phyloP scores from a whole-genome alignment of 805 yeast species.

The Cyberlindnera mississippiensis region DNA sequence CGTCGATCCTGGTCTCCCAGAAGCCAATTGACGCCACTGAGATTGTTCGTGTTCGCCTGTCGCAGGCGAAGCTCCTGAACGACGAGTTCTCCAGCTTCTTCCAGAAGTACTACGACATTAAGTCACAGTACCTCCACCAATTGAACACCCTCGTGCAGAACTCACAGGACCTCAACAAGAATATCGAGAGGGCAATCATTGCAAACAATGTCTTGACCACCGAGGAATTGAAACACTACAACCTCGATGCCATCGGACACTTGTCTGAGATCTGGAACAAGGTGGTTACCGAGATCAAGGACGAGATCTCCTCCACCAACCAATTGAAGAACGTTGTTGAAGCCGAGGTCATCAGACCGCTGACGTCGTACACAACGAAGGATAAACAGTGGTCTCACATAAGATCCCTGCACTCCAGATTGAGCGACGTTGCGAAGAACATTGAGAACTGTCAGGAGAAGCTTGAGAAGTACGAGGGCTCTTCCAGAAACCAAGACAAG shows the following conservation, averaged over 20 bases:
- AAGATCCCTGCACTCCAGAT: slow-evolving; percentile 40
- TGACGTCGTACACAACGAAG: slow-evolving; percentile 48
- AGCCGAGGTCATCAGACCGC: slow-evolving; percentile 51
- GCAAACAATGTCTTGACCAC: slow-evolving; percentile 38
- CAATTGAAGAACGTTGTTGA: slow-evolving; percentile 44
- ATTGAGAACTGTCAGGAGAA: slow-evolving; percentile 40
- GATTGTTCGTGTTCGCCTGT: slow-evolving; percentile 51
- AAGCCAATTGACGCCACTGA: slow-evolving; percentile 59
- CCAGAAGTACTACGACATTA: slow-evolving; percentile 35
- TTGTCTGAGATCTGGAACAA: slow-evolving; percentile 42
- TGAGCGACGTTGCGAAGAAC: slow-evolving; percentile 40
- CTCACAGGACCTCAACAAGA: slow-evolving; percentile 30
- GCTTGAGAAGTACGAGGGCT: slow-evolving; percentile 33
- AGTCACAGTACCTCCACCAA: slow-evolving; percentile 22
- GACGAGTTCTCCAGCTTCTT: slow-evolving; percentile 61
- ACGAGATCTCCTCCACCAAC: slow-evolving; percentile 49
- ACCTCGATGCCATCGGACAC: slow-evolving; percentile 45
- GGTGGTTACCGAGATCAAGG: slow-evolving; percentile 36
- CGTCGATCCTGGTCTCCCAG: slow-evolving; percentile 39
- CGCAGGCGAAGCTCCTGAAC: slow-evolving; percentile 52
- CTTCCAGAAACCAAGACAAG: slow-evolving; percentile 23
- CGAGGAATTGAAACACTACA: slow-evolving; percentile 46
- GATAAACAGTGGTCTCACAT: slow-evolving; percentile 55
- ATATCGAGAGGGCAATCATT: slow-evolving; percentile 31
- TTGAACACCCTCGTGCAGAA: slow-evolving; percentile 20